A percentile compares a stretch with the other conserved stretches of the same genome.
Conservation (phyloP, 139 green algal species). For the Desmodesmus armatus region DNA sequence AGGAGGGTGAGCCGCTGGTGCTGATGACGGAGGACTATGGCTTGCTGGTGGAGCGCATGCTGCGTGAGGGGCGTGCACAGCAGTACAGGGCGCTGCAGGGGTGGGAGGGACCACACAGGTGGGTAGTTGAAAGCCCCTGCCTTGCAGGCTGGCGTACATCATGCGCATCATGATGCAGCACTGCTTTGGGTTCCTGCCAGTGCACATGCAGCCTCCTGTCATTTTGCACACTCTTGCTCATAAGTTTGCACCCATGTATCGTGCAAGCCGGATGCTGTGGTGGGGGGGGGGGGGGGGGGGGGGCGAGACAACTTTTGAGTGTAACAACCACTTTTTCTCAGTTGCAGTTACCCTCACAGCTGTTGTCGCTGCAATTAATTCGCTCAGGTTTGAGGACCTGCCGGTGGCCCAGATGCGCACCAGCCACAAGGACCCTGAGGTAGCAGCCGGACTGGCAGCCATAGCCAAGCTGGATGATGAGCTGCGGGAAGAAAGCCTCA, state of each 20-base stretch:
- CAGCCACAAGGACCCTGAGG: neutral
- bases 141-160: too few species aligned
- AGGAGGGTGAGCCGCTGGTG: slow-evolving; percentile 16
- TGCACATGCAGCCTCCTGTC: too few species aligned
- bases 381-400: slow-evolving; percentile 33
- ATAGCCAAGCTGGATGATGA: slow-evolving; percentile 26
- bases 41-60: slow-evolving; percentile 28
- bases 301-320: too few species aligned
- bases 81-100: slow-evolving; percentile 15
- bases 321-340: too few species aligned
- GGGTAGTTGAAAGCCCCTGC: neutral
- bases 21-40: slow-evolving; percentile 9
- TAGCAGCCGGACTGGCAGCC: slow-evolving; percentile 21
- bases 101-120: slow-evolving; percentile 33
- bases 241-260: too few species aligned
- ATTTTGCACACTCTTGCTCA: too few species aligned
- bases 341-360: too few species aligned
- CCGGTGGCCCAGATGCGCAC: slow-evolving; percentile 25
- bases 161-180: neutral
- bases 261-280: too few species aligned
- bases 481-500: slow-evolving; percentile 16
- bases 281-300: too few species aligned
- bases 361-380: too few species aligned
- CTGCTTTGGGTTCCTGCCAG: too few species aligned
- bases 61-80: slow-evolving; percentile 11